phyloP scores from a whole-genome alignment of 441 rosid genomes.

The Populus trichocarpa region DNA sequence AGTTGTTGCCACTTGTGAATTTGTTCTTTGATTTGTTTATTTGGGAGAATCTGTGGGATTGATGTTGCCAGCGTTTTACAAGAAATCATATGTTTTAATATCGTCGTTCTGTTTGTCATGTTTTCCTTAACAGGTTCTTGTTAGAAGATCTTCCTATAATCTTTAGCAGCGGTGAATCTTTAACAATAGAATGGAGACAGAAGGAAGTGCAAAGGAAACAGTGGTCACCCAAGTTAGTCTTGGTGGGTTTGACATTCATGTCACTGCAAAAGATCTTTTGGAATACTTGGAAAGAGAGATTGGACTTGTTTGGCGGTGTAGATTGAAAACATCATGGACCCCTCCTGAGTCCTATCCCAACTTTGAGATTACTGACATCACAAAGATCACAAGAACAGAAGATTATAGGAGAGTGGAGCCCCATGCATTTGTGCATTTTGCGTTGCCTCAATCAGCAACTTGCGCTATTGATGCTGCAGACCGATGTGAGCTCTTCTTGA shows the following conservation, averaged over 20 bases:
- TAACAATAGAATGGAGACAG: slow-evolving; percentile 35
- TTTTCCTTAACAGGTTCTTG: slow-evolving; percentile 25
- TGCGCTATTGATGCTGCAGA: slow-evolving; percentile 49
- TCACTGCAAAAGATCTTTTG: slow-evolving; percentile 47
- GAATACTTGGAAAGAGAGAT: slow-evolving; percentile 45
- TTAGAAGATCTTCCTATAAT: slow-evolving; percentile 27
- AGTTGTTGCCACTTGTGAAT: background rate
- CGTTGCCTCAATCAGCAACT: slow-evolving; percentile 35
- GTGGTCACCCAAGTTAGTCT: slow-evolving; percentile 76
- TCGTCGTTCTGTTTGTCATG: background rate
- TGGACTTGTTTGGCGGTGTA: slow-evolving; percentile 68
- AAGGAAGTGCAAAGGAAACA: slow-evolving; percentile 33
- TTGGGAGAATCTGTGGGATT: background rate
- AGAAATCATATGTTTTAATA: background rate
- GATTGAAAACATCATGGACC: slow-evolving; percentile 73
- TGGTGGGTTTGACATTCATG: slow-evolving; percentile 56
- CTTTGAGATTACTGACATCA: slow-evolving; percentile 30
- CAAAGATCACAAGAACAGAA: slow-evolving; percentile 25
- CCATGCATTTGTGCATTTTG: slow-evolving; percentile 89
- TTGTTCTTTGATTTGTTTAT: background rate
- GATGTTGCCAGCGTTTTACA: background rate
- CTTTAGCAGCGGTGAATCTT: slow-evolving; percentile 5
- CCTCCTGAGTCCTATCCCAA: slow-evolving; percentile 71
- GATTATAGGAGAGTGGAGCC: slow-evolving; percentile 60
- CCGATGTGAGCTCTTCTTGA: slow-evolving; percentile 39